These are phyloP conservation scores for Pichia terricola DNA, from an alignment of 1,139 yeast genomes.

Conservation along the genomic window DNA sequence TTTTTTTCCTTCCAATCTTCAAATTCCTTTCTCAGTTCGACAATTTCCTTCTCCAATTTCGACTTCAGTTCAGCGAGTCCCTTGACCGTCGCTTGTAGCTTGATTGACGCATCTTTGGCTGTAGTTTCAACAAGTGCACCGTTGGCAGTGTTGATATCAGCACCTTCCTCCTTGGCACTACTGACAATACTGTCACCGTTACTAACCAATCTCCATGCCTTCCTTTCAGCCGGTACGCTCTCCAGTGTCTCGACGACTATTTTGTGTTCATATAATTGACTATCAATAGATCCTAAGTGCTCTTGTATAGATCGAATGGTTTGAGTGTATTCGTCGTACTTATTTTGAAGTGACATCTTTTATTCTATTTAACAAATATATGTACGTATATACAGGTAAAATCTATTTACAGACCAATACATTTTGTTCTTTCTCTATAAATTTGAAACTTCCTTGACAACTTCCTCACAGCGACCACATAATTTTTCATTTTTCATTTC, in stretches of 20 bases:
- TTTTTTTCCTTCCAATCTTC: constrained; percentile 61
- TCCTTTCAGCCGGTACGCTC: constrained; percentile 47
- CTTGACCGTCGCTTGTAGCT: constrained; percentile 52
- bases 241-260: constrained; percentile 48
- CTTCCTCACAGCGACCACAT: constrained; percentile 49
- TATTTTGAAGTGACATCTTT: neutral
- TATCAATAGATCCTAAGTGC: constrained; percentile 43
- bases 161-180: neutral
- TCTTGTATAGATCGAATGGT: constrained; percentile 47
- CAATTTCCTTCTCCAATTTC: constrained; percentile 37
- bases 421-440: neutral
- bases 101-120: constrained; percentile 65
- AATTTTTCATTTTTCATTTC: constrained; percentile 22
- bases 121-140: constrained; percentile 70
- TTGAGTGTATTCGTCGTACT: constrained; percentile 53
- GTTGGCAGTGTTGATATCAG: neutral
- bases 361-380: neutral
- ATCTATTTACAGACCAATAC: neutral
- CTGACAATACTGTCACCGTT: constrained; percentile 30
- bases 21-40: constrained; percentile 42
- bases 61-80: constrained; percentile 35
- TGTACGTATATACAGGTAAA: neutral
- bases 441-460: constrained; percentile 35
- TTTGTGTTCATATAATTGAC: constrained; percentile 40
- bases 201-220: constrained; percentile 90